Percentiles rank a stretch among this genome's conserved stretches.
Conservation (phyloP, 805 yeast genomes). For the Candida saitoana region DNA sequence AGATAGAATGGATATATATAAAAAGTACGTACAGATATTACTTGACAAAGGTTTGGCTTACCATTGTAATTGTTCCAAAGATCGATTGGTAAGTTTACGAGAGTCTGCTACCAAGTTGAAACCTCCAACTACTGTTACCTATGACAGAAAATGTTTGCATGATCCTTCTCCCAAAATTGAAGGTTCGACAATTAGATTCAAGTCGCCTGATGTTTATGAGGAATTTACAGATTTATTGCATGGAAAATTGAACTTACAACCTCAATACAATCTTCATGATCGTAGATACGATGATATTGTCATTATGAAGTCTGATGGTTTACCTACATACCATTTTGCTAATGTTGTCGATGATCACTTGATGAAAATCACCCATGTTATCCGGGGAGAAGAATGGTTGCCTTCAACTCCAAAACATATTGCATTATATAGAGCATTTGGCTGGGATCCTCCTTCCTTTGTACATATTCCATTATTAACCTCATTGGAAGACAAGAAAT, state of each 20-base stretch:
- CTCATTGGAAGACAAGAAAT: constrained; percentile 64
- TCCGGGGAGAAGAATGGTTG: constrained; percentile 97
- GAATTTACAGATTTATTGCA: constrained; percentile 70
- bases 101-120: constrained; percentile 67
- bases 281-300: constrained; percentile 86
- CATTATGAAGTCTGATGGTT: constrained; percentile 83
- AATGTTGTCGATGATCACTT: constrained; percentile 92
- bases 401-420: constrained; percentile 94
- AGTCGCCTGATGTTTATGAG: constrained; percentile 69
- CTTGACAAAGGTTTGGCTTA: constrained; percentile 72
- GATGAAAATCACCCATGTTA: constrained; percentile 90
- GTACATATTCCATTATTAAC: constrained; percentile 91
- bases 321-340: constrained; percentile 96
- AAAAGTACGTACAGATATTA: constrained; percentile 52
- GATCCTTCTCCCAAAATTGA: constrained; percentile 30
- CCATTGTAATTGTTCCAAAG: constrained; percentile 81
- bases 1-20: constrained; percentile 66
- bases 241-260: constrained; percentile 71
- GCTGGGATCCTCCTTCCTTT: constrained; percentile 77
- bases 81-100: constrained; percentile 62
- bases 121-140: constrained; percentile 90
- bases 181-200: constrained; percentile 62
- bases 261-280: constrained; percentile 68
- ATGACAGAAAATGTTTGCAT: constrained; percentile 76
- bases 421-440: constrained; percentile 79